Evolutionary conservation across 345 rosid species (phyloP), one percentile per base, ranked within the genome.

Genomic region (Pugionium dolabratum): DNA sequence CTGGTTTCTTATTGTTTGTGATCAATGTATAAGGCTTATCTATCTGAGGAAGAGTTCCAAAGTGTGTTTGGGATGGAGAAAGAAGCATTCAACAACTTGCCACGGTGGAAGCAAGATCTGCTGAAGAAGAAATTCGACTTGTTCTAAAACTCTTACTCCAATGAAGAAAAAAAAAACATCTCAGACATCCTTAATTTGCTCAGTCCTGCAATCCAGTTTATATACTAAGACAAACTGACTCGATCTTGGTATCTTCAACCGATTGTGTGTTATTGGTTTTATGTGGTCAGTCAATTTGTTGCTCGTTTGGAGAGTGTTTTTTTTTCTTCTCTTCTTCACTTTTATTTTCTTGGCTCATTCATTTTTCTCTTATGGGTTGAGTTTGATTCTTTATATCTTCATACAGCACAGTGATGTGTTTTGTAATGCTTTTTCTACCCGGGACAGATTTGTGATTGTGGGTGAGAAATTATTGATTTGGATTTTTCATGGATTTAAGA

Each of bases 71-170:
- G 97, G 43, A 83, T 83, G 79, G 44, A 77, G 55, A 95, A 89
- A 79, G 97, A 81, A 72, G 85, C 77, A 66, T 95, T 95, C 70
- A 81, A 83, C 71, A 85, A 85, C 66, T 66, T 85, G 73, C 99
- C 99, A 3, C 85, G 81, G 71, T 95, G 99, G 99, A 95, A 95
- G 85, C 97, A 95, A 83, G 98, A 95, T 75, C 73, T 89, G 70
- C 89, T 69, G 62, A 95, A 95, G 86, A 91, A 77, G 86, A 87
- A 91, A 69, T 71, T 76, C 49, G 96, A 89, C 70, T 74, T 95
- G 71, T 87, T 95, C 80, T 95, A 86, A 76, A 62, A 60, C 31
- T 48, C 35, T 2, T 37, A 47, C 57, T 9, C 40, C 64, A 56
- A n/a, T 55, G 62, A 18, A 18, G 18, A 18, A 18, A 37, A 56